Evolutionary conservation across 73 alveolate genomes (phyloP), one percentile per base, ranked within the genome.

Genomic region (Halteria grandinella): DNA sequence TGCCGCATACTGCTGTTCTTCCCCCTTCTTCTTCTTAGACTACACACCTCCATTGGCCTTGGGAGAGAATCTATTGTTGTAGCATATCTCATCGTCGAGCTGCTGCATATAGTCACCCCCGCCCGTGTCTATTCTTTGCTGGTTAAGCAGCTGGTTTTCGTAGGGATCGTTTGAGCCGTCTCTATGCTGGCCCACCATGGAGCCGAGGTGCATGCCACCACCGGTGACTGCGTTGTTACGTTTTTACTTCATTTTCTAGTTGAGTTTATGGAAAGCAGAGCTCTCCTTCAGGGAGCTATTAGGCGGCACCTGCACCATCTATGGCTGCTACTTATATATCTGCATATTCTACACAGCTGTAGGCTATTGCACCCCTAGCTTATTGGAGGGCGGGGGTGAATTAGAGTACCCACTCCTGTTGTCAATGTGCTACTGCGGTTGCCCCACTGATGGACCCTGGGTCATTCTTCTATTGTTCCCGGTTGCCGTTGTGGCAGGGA

Each of bases 41-140:
- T 41, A 25, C 18, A 45, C 25, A 44, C 28, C 47, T 18, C 15
- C 15, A 1, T 51, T 51, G 12, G 63, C 31, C 41, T 66, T 66
- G 1, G 80, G 63, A 17, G 77, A 60, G 43, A 37, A 34, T 37
- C 43, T 60, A 45, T 60, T 60, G 29, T 57, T 57, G 53, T 20
- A 33, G 10, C 15, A 39, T 39, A 40, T 36, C 7, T 7, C 1
- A 11, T 66, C 80, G 12, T 66, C 80, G 3, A 45, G 54, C 25
- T 66, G 23, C n/a, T 66, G 23, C 1, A 47, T 3, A 21, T 66
- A 66, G n/a, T 66, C 80, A 3, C 80, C 80, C 3, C 80, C 80
- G 1, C 80, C 80, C 1, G 80, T 66, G 29, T 66, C 80, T 1
- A 45, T 27, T 47, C 80, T 66, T 44, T n/a, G n/a, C n/a, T n/a